Base-by-base conservation (phyloP, 352 stramenopile genomes). In the Globisporangium ultimum region DNA sequence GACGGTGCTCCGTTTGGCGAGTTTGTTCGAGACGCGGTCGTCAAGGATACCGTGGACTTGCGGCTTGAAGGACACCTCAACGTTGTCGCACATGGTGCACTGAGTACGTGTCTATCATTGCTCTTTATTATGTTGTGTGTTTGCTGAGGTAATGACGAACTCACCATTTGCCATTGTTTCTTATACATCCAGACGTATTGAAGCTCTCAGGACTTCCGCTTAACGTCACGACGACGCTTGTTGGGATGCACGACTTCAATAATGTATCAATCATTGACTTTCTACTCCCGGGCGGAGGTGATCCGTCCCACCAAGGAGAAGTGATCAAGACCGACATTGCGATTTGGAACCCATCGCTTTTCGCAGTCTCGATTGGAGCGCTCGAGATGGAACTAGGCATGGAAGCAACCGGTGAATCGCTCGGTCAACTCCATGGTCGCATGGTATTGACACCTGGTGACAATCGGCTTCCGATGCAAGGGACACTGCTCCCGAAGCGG, bases 331-430 rank as follows among this genome's bases (percentile, higher is more conserved):
- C 81, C 0, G 66, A 76, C 38, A 88, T 93, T 59, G 68, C 77
- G 50, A 76, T 93, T 22, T 72, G 61, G 63, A 93, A 93, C 34
- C 83, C 83, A 12, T 91, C 80, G 28, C 56, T 91, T 4, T 93
- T 89, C 48, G 67, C 67, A 3, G 80, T 91, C 1, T 77, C 76
- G 8, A 83, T 93, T 56, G 83, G 83, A 18, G 73, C 59, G 4
- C 66, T 91, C 6, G 55, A 59, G 32, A 89, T 93, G 80, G 53
- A 70, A 2, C 68, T 93, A 5, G 68, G 60, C 41, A 47, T 87
- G 13, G 67, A 56, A 15, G 48, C 58, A 24, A 63, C 64, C 2
- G 58, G 59, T 42, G 74, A 84, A 43, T 71, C 76, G 22, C 78
- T 87, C 49, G 83, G 83, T 21, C 38, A 58, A 21, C 51, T 93